Evolutionary conservation across 163 green algal genomes (phyloP).

Genomic region (Scenedesmus sp.): DNA sequence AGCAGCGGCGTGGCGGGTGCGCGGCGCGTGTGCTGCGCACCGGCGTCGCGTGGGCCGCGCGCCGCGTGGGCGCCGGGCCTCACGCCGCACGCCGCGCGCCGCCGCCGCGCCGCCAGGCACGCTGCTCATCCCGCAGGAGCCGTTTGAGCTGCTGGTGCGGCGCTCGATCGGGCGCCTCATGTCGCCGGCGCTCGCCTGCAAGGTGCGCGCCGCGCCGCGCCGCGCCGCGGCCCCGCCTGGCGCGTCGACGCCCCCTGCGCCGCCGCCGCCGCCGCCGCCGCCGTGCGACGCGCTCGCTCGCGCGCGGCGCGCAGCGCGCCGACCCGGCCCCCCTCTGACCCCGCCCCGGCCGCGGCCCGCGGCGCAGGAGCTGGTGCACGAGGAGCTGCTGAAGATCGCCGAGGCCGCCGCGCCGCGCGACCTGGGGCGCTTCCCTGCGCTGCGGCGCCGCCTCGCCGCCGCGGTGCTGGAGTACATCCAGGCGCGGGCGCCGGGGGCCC

Average conservation of each 20-base stretch:
- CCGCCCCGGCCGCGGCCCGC: too few species aligned
- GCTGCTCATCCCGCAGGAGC: conserved; percentile 90
- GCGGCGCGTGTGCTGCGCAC: background rate
- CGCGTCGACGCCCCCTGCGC: too few species aligned
- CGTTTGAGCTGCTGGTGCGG: conserved; percentile 96
- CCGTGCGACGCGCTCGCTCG: too few species aligned
- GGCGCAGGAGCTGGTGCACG: conserved; percentile 91
- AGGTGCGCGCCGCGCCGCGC: background rate
- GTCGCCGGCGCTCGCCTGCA: conserved; percentile 33
- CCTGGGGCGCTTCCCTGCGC: conserved; percentile 62
- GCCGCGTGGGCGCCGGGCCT: too few species aligned
- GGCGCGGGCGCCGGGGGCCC: background rate
- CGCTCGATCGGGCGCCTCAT: conserved; percentile 85
- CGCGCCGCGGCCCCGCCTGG: too few species aligned
- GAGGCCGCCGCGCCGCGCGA: conserved; percentile 73
- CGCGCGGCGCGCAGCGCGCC: too few species aligned
- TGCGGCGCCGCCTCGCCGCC: conserved; percentile 61
- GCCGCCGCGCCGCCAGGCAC: conserved; percentile 27
- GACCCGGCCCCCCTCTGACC: too few species aligned
- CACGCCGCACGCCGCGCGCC: background rate
- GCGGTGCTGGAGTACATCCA: conserved; percentile 68
- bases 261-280: too few species aligned
- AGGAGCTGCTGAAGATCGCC: conserved; percentile 93
- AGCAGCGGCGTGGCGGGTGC: conserved; percentile 84
- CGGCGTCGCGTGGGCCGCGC: background rate